Conservation (phyloP, 1,284 basidiomycete species). For the Cutaneotrichosporon cavernicola region DNA sequence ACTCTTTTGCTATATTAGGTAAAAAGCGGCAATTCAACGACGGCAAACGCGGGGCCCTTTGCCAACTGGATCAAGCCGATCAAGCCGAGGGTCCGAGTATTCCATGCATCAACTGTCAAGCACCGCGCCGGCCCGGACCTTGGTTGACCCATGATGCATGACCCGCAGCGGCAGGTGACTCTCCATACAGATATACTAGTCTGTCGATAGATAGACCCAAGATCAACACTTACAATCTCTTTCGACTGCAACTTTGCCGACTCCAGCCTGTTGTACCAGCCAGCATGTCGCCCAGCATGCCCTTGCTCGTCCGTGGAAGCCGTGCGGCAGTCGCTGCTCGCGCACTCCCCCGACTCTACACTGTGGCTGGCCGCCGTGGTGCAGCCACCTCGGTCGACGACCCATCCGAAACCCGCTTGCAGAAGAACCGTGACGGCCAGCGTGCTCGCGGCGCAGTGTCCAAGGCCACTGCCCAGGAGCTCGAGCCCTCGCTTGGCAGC, state of each 20-base stretch:
- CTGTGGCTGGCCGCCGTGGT: slow-evolving; percentile 4
- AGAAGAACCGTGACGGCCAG: slow-evolving; percentile 14
- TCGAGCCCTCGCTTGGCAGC: slow-evolving; percentile 39
- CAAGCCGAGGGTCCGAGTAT: background rate
- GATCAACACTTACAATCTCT: background rate
- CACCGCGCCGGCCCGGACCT: slow-evolving; percentile 15
- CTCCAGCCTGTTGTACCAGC: background rate
- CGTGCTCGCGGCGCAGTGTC: slow-evolving; percentile 15
- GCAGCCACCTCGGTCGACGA: slow-evolving; percentile 21
- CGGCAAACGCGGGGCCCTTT: background rate
- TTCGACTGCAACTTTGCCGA: slow-evolving; percentile 1
- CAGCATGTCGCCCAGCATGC: slow-evolving; percentile 10
- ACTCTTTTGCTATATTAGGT: too few relatives aligned
- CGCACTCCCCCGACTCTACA: background rate
- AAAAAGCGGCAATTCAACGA: too few relatives aligned
- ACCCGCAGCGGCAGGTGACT: background rate
- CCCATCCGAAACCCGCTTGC: slow-evolving; percentile 12
- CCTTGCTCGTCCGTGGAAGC: slow-evolving; percentile 5
- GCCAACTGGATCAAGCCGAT: background rate
- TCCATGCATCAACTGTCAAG: background rate
- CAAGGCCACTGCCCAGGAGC: slow-evolving; percentile 17
- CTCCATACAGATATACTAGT: background rate
- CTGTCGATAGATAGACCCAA: too few relatives aligned
- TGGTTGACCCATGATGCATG: background rate
- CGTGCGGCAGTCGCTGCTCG: slow-evolving; percentile 3